phyloP scores from a whole-genome alignment of 169 alveolate genomes.

The Cryptosporidium xiaoi region DNA sequence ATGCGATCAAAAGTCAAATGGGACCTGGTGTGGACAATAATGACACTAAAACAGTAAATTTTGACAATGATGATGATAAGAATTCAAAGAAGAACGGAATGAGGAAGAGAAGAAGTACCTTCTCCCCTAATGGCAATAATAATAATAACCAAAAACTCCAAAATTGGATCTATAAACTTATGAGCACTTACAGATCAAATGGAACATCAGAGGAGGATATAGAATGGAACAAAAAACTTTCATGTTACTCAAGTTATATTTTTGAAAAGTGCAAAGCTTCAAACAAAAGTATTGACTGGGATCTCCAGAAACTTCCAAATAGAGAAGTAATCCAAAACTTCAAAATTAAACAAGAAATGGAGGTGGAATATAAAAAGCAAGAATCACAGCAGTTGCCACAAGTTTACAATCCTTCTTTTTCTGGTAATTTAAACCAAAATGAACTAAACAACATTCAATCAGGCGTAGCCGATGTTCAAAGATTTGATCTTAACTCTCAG shows the following conservation, averaged over 20 bases:
- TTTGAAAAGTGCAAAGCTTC: constrained; percentile 30
- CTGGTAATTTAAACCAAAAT: background rate
- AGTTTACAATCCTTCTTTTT: background rate
- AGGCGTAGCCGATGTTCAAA: too few relatives aligned
- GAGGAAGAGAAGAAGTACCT: background rate
- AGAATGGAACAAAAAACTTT: constrained; percentile 66
- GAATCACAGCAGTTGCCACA: background rate
- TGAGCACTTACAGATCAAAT: constrained; percentile 48
- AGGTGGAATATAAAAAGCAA: background rate
- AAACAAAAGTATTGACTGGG: constrained; percentile 48
- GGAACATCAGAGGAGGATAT: constrained; percentile 63
- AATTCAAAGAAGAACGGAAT: background rate
- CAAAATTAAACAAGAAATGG: background rate
- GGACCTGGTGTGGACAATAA: background rate
- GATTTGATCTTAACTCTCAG: background rate
- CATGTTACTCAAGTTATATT: constrained; percentile 19
- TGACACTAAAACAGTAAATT: background rate
- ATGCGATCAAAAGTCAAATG: constrained; percentile 11
- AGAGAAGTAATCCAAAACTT: constrained; percentile 63
- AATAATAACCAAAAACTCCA: constrained; percentile 2
- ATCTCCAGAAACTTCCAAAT: constrained; percentile 43
- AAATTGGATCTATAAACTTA: constrained; percentile 47
- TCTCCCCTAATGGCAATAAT: background rate
- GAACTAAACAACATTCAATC: background rate
- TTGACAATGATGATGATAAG: background rate